Evolutionary conservation across 208 protist species (phyloP).

Genomic region (Novymonas esmeraldas): DNA sequence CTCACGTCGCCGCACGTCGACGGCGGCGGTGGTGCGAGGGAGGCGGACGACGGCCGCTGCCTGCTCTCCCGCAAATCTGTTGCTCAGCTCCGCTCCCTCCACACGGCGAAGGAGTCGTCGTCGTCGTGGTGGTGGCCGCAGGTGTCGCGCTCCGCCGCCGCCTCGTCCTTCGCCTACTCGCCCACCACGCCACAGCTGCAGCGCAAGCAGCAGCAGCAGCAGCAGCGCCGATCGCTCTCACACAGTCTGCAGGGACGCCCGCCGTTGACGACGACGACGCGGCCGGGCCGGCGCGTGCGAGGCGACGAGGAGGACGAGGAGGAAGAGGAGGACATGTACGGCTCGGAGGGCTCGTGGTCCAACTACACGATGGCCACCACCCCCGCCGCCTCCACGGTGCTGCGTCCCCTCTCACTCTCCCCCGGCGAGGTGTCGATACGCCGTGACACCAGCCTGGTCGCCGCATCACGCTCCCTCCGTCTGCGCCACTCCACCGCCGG

Average conservation of each 20-base stretch:
- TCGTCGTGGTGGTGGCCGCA: slow-evolving; percentile 3
- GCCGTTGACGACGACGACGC: neutral
- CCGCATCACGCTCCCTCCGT: neutral
- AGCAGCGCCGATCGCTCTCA: neutral
- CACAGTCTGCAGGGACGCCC: neutral
- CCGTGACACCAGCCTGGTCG: neutral
- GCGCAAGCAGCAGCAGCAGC: neutral
- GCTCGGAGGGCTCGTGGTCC: neutral
- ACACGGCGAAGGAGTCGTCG: neutral
- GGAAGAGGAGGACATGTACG: slow-evolving; percentile 4
- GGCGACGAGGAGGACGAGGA: neutral
- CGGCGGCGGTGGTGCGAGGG: neutral
- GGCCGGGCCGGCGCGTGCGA: neutral
- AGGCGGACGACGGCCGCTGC: slow-evolving; percentile 9
- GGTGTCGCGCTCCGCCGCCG: neutral
- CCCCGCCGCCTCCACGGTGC: neutral
- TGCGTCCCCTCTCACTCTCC: neutral
- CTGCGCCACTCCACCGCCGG: neutral
- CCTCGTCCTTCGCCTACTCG: neutral
- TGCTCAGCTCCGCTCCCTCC: slow-evolving; percentile 10
- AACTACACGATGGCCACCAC: slow-evolving; percentile 1
- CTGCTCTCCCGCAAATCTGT: slow-evolving; percentile 8
- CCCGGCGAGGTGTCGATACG: neutral
- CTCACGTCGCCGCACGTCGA: neutral
- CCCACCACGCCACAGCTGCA: neutral